Conservation (phyloP, 768 basidiomycete species). For the Tephrocybe sp. region DNA sequence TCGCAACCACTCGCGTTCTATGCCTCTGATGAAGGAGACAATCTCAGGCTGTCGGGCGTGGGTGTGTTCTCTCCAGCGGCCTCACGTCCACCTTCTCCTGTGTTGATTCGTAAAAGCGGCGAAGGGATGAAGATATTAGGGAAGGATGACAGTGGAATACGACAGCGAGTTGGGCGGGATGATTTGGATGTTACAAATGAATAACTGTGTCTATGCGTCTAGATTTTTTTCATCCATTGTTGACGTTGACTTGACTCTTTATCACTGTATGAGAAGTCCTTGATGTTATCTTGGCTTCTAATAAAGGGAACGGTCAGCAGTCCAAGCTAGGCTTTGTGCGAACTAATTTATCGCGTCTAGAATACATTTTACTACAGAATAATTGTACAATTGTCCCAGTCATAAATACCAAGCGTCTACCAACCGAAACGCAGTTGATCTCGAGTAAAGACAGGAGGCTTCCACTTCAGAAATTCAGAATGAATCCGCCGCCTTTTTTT, state of each 20-base stretch:
- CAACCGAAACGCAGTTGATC: conserved; percentile 83
- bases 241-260: not conserved
- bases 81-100: conserved; percentile 66
- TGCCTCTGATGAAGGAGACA: conserved; percentile 42
- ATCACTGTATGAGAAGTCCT: too few species aligned
- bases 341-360: conserved; percentile 5
- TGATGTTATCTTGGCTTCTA: too few species aligned
- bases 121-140: conserved; percentile 17
- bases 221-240: not conserved
- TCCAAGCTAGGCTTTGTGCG: not conserved
- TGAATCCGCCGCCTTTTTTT: conserved; percentile 81
- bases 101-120: conserved; percentile 37
- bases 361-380: conserved; percentile 14
- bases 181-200: not conserved
- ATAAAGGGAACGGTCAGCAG: too few species aligned
- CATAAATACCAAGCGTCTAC: conserved; percentile 24
- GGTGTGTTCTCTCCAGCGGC: conserved; percentile 72
- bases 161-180: conserved; percentile 15
- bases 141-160: conserved; percentile 19
- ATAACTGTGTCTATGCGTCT: not conserved
- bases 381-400: conserved; percentile 13
- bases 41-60: conserved; percentile 61
- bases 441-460: conserved; percentile 89
- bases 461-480: conserved; percentile 83
- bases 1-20: conserved; percentile 46